A percentile compares a stretch with the other conserved stretches of the same genome.
These are phyloP conservation scores for Alternaria sp. DNA, from an alignment of 2,329 filamentous ascomycete genomes.

Conservation along the genomic window DNA sequence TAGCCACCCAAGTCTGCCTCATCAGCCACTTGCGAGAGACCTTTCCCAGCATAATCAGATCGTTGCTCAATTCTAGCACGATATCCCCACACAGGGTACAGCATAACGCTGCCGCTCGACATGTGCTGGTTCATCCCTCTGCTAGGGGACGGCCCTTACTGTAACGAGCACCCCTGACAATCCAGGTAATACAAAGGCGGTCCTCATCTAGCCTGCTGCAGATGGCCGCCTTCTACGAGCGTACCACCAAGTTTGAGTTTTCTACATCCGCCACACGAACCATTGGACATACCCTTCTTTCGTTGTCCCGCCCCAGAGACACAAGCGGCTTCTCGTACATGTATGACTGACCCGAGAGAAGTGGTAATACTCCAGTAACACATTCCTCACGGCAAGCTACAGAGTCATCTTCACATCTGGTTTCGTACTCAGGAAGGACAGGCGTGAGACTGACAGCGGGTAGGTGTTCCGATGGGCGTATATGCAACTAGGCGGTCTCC, in stretches of 20 bases:
- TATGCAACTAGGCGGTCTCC: constrained; percentile 14
- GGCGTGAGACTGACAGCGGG: constrained; percentile 26
- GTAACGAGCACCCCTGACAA: constrained; percentile 14
- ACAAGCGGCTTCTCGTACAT: constrained; percentile 21
- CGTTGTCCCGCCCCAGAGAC: constrained; percentile 5
- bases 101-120: constrained; percentile 37
- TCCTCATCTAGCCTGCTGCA: constrained; percentile 21
- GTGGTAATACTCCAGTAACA: constrained; percentile 6
- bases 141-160: constrained; percentile 22
- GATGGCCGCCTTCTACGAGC: constrained; percentile 1
- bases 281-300: constrained; percentile 5
- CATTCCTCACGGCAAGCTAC: constrained; percentile 11
- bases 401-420: constrained; percentile 10
- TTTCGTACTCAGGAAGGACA: constrained; percentile 10
- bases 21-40: constrained; percentile 28
- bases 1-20: constrained; percentile 17
- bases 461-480: constrained; percentile 19
- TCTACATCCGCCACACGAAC: constrained; percentile 20
- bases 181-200: constrained; percentile 14
- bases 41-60: constrained; percentile 31
- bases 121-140: constrained; percentile 26
- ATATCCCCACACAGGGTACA: constrained; percentile 41
- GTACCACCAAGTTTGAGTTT: constrained; percentile 26
- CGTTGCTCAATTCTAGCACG: constrained; percentile 27
- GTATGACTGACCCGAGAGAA: constrained; percentile 18